These are phyloP conservation scores for Lentinus brumalis DNA, from an alignment of 768 basidiomycete species.

Conservation along the genomic window DNA sequence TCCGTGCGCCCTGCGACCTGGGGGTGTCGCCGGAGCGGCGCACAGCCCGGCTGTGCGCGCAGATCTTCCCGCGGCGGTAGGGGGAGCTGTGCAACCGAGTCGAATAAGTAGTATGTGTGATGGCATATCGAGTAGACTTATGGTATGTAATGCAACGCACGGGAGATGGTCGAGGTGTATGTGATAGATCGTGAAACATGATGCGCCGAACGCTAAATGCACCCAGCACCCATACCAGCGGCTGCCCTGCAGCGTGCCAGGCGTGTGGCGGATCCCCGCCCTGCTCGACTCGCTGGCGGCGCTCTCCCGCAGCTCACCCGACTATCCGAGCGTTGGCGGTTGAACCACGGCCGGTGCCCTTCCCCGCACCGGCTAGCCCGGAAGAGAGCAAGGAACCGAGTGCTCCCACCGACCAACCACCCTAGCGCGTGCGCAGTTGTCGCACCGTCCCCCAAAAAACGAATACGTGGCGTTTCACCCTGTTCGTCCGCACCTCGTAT, in stretches of 20 bases:
- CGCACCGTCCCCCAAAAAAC: neutral
- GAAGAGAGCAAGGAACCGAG: neutral
- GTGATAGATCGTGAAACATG: constrained; percentile 2
- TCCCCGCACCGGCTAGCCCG: neutral
- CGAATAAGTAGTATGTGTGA: neutral
- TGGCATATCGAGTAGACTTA: neutral
- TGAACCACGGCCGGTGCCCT: neutral
- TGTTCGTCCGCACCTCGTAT: neutral
- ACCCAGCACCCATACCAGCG: neutral
- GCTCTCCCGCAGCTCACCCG: neutral
- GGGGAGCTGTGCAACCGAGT: neutral
- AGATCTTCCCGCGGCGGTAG: neutral
- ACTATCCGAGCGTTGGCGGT: neutral
- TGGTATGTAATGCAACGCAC: neutral
- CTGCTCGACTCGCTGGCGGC: neutral
- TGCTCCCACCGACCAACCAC: neutral
- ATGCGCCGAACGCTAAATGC: neutral
- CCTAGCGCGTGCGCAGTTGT: neutral
- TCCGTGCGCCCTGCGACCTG: neutral
- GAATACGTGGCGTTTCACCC: neutral
- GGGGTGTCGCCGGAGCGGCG: neutral
- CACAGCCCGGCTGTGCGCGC: neutral
- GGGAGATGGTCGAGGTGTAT: neutral
- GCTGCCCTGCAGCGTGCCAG: neutral
- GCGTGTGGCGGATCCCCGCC: neutral